Evolutionary conservation across 805 yeast genomes (phyloP).

Genomic region (Kuraishia ogatae): DNA sequence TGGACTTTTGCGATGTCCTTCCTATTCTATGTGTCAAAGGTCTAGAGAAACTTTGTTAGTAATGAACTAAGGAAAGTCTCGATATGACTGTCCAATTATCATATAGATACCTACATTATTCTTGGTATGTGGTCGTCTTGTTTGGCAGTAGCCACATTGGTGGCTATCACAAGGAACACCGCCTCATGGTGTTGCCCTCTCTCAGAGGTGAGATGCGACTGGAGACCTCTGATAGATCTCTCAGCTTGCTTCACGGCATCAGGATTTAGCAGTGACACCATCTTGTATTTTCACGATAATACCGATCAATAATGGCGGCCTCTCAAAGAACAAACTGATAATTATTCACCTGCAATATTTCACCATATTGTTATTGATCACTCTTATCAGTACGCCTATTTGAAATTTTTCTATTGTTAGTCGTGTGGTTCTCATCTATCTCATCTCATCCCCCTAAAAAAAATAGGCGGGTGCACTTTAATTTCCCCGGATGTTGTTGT

Average conservation of each 20-base stretch:
- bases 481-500: not conserved
- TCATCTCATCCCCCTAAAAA: not conserved
- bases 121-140: conserved; percentile 45
- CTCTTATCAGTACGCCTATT: conserved; percentile 1
- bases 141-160: conserved; percentile 32
- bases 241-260: conserved; percentile 5
- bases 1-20: conserved; percentile 36
- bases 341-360: not conserved
- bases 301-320: no score
- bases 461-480: not conserved
- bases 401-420: not conserved
- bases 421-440: not conserved
- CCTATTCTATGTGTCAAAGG: conserved; percentile 48
- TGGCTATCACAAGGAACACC: conserved; percentile 37
- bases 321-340: not conserved
- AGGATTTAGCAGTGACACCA: not conserved
- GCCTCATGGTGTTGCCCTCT: conserved; percentile 19
- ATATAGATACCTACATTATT: conserved; percentile 27
- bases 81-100: no score
- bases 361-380: not conserved
- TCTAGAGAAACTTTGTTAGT: conserved; percentile 4
- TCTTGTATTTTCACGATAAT: no score
- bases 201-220: conserved; percentile 17
- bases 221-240: conserved; percentile 21
- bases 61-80: not conserved